Evolutionary conservation across 2,329 filamentous ascomycete genomes (phyloP), one percentile per base, ranked within the genome.

Genomic region (Trichoderma lentiforme): DNA sequence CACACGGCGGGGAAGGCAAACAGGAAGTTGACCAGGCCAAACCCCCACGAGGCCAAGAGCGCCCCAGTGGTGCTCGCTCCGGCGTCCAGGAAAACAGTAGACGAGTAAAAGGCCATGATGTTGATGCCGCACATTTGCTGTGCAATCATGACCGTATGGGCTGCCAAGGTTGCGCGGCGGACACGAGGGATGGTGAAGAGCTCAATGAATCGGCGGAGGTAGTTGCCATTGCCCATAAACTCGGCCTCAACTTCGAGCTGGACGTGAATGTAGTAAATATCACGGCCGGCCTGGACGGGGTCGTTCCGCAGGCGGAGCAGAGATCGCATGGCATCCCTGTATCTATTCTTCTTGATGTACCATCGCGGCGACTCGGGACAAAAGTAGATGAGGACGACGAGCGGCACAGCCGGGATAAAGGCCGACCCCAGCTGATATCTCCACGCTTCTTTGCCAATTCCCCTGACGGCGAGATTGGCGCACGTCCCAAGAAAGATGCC

Each of bases 121-220:
- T 93, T 93, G 80, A 92, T 87, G 66, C 81, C 87, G 76, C 90
- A 92, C 87, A 92, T 90, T 79, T 92, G 90, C 80, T 92, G 91
- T 0, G 89, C 90, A 76, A 92, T 90, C 93, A 97, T 97, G 75
- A 95, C 92, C 1, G 90, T 89, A 74, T 90, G 92, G 1, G 93
- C 92, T 6, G 93, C 93, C 34, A 92, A 85, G 4, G 90, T 95
- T 3, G 94, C 94, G 53, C 91, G 87, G 15, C 91, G 87, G 12
- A 92, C 84, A 61, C 92, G 87, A 1, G 91, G 90, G 71, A 93
- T 86, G 12, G 89, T 92, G 77, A 93, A 92, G 1, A 91, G 83
- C 77, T 93, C 88, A 47, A 86, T 76, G 74, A 93, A 90, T 18
- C 91, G 88, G 26, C 83, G 87, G 64, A 89, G 39, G 76, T 92